Conservation (phyloP, 2,329 filamentous ascomycete genomes). For the Fusarium sp. region DNA sequence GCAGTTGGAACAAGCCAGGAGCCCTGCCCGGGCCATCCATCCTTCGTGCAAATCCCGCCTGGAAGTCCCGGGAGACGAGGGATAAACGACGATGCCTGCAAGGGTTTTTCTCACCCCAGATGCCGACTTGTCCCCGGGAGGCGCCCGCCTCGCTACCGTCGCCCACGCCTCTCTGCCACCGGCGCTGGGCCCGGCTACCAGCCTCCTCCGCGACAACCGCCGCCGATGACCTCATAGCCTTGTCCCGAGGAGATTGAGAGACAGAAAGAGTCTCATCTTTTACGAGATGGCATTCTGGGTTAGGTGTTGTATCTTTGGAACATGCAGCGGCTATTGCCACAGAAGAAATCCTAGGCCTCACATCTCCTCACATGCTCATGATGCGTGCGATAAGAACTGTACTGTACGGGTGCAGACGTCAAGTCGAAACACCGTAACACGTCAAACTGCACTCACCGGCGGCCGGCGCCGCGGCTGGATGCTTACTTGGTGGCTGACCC, state of each 20-base stretch:
- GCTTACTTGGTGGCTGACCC: neutral
- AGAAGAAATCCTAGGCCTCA: neutral
- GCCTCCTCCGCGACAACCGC: conserved; percentile 35
- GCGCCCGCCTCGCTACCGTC: conserved; percentile 24
- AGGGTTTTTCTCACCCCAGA: conserved; percentile 30
- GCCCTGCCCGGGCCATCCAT: neutral
- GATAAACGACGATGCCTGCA: conserved; percentile 26
- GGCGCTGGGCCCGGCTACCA: conserved; percentile 7
- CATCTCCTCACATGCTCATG: neutral
- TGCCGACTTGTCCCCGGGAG: conserved; percentile 39
- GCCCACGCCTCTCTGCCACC: conserved; percentile 8
- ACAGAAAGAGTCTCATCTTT: neutral
- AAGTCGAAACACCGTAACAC: neutral
- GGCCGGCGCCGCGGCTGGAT: conserved; percentile 3
- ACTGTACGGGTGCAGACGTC: neutral
- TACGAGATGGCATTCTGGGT: conserved; percentile 11
- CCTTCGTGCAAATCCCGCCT: conserved; percentile 11
- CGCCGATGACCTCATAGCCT: conserved; percentile 40
- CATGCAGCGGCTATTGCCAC: neutral
- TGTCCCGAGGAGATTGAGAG: neutral
- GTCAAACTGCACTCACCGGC: neutral
- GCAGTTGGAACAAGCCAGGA: neutral
- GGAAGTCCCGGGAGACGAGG: conserved; percentile 29
- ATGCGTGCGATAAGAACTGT: neutral
- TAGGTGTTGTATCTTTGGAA: neutral